Evolutionary conservation across 352 stramenopile genomes (phyloP).

Genomic region (Globisporangium spiculum): DNA sequence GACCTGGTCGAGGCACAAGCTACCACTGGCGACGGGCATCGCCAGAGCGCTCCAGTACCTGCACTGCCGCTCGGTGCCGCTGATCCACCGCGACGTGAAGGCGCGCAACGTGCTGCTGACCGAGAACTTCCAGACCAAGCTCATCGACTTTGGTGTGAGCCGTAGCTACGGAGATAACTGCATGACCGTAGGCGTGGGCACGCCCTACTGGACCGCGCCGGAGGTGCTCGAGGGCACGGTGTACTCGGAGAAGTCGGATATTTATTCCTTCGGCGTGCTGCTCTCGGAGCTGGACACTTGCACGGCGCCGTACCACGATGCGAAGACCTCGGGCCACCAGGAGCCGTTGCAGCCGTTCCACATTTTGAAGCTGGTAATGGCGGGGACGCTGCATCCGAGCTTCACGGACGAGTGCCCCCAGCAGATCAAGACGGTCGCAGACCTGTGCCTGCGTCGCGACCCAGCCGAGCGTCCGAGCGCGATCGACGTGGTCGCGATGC

Average conservation of each 20-base stretch:
- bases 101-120: constrained; percentile 51
- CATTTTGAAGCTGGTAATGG: constrained; percentile 20
- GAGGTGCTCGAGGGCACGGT: constrained; percentile 26
- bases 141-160: constrained; percentile 61
- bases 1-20: constrained; percentile 30
- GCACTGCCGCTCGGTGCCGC: constrained; percentile 35
- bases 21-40: constrained; percentile 41
- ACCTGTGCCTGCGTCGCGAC: constrained; percentile 13
- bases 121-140: constrained; percentile 38
- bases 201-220: constrained; percentile 19
- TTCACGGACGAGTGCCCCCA: constrained; percentile 13
- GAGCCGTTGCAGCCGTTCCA: constrained; percentile 18
- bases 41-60: constrained; percentile 44
- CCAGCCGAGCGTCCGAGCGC: constrained; percentile 14
- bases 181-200: constrained; percentile 27
- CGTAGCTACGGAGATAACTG: constrained; percentile 21
- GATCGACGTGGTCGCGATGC: constrained; percentile 17
- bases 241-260: constrained; percentile 31
- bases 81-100: constrained; percentile 63
- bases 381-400: constrained; percentile 11
- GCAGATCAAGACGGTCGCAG: constrained; percentile 9
- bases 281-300: constrained; percentile 52
- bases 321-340: constrained; percentile 15
- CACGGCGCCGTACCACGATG: constrained; percentile 28
- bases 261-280: constrained; percentile 32